A percentile compares a stretch with the other conserved stretches of the same genome.
phyloP scores from a whole-genome alignment of 2,329 filamentous ascomycete genomes.

The Claviceps sorghi region DNA sequence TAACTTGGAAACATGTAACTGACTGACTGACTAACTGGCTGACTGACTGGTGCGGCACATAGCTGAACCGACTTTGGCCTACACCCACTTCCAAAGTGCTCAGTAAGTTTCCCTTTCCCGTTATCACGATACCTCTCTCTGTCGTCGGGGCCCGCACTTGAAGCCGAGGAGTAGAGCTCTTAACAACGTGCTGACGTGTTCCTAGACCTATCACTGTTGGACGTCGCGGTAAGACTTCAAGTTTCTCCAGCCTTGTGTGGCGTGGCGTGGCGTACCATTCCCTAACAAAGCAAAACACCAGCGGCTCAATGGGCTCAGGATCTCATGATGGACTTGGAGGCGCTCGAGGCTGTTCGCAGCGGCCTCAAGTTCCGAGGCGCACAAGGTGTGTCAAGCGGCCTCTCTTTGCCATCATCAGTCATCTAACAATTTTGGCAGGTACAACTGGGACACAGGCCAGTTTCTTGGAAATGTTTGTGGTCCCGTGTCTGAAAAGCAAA shows the following conservation, averaged over 20 bases:
- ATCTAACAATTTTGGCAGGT: slow-evolving; percentile 43
- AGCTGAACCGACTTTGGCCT: slow-evolving; percentile 52
- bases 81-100: slow-evolving; percentile 57
- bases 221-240: slow-evolving; percentile 7
- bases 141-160: neutral
- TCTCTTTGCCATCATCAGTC: neutral
- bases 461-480: slow-evolving; percentile 31
- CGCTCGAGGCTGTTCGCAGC: slow-evolving; percentile 53
- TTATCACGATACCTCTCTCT: neutral
- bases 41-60: neutral
- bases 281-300: neutral
- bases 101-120: slow-evolving; percentile 17
- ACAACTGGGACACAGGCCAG: slow-evolving; percentile 69
- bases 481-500: slow-evolving; percentile 1
- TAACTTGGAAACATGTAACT: neutral
- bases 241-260: slow-evolving; percentile 19
- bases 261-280: slow-evolving; percentile 19
- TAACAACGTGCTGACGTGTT: neutral
- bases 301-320: slow-evolving; percentile 55
- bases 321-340: slow-evolving; percentile 51
- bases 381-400: slow-evolving; percentile 16
- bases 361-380: slow-evolving; percentile 64
- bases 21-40: neutral
- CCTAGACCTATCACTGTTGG: slow-evolving; percentile 9
- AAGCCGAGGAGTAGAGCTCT: neutral